These are phyloP conservation scores for Prillingera fragicola DNA, from an alignment of 1,284 basidiomycete genomes.

Conservation along the genomic window DNA sequence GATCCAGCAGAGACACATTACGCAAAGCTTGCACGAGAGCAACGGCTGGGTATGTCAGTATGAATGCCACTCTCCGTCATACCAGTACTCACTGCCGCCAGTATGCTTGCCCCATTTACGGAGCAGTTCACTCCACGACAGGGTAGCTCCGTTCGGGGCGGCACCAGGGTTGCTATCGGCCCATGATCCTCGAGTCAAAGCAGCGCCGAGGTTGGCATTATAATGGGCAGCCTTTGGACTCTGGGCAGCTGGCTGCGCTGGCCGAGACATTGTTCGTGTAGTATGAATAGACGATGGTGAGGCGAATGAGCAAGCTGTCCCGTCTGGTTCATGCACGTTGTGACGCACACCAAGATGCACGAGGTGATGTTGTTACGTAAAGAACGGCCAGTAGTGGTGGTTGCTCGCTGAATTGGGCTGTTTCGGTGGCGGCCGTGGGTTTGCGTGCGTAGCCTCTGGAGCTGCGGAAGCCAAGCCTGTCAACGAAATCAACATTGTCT, in stretches of 20 bases:
- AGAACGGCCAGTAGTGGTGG: too few species aligned
- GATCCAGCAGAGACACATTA: slow-evolving; percentile 41
- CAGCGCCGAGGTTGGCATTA: slow-evolving; percentile 31
- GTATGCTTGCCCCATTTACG: slow-evolving; percentile 87
- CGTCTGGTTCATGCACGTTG: too few species aligned
- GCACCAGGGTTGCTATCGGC: slow-evolving; percentile 55
- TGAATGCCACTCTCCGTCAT: neutral
- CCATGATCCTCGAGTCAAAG: slow-evolving; percentile 45
- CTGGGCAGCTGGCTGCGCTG: too few species aligned
- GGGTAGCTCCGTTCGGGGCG: slow-evolving; percentile 54
- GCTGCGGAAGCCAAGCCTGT: too few species aligned
- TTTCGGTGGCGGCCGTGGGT: too few species aligned
- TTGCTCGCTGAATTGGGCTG: too few species aligned
- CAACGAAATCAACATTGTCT: too few species aligned
- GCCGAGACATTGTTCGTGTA: too few species aligned
- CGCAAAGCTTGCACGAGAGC: slow-evolving; percentile 35
- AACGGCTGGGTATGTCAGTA: slow-evolving; percentile 22
- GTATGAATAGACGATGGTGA: neutral
- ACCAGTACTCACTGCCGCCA: slow-evolving; percentile 44
- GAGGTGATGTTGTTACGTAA: too few species aligned
- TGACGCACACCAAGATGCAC: too few species aligned
- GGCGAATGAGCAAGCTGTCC: neutral
- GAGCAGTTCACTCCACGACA: slow-evolving; percentile 74
- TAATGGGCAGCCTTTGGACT: slow-evolving; percentile 45
- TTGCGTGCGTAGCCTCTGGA: too few species aligned